Percentiles rank a stretch among this genome's conserved stretches.
phyloP scores from a whole-genome alignment of 2,329 filamentous ascomycete species.

The Hypoxylon sp. region DNA sequence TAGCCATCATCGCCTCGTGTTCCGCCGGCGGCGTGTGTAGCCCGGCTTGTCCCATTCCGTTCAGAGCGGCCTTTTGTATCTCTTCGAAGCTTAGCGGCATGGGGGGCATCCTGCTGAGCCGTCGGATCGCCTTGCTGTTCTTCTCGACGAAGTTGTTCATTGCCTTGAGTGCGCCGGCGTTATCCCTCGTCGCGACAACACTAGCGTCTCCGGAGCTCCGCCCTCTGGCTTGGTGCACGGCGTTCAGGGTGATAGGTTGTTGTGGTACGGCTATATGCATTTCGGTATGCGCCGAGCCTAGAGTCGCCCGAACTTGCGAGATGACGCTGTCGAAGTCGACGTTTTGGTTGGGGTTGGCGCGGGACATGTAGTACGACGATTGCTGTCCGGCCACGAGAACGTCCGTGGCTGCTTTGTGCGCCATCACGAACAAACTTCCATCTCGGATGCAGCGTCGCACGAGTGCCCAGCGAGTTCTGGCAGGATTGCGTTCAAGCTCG shows the following conservation, averaged over 20 bases:
- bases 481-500: slow-evolving; percentile 64
- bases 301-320: slow-evolving; percentile 56
- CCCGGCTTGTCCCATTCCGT: slow-evolving; percentile 30
- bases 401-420: slow-evolving; percentile 50
- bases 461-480: slow-evolving; percentile 64
- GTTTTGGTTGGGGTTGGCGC: slow-evolving; percentile 48
- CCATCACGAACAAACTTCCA: slow-evolving; percentile 64
- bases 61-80: slow-evolving; percentile 44
- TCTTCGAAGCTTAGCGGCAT: slow-evolving; percentile 51
- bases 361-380: slow-evolving; percentile 45
- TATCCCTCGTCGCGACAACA: slow-evolving; percentile 57
- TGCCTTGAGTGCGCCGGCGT: slow-evolving; percentile 56
- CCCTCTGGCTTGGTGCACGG: slow-evolving; percentile 56
- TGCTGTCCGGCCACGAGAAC: slow-evolving; percentile 47
- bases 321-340: slow-evolving; percentile 61
- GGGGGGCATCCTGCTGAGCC: slow-evolving; percentile 56
- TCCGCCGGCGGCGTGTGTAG: slow-evolving; percentile 33
- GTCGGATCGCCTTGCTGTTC: slow-evolving; percentile 58
- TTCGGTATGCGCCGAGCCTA: slow-evolving; percentile 42
- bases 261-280: slow-evolving; percentile 40
- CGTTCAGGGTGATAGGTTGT: slow-evolving; percentile 53
- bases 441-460: slow-evolving; percentile 61
- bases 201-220: slow-evolving; percentile 52
- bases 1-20: slow-evolving; percentile 18
- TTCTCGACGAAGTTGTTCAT: slow-evolving; percentile 60